phyloP scores from a whole-genome alignment of 306 rosid species.

The Rubus parviflorus region DNA sequence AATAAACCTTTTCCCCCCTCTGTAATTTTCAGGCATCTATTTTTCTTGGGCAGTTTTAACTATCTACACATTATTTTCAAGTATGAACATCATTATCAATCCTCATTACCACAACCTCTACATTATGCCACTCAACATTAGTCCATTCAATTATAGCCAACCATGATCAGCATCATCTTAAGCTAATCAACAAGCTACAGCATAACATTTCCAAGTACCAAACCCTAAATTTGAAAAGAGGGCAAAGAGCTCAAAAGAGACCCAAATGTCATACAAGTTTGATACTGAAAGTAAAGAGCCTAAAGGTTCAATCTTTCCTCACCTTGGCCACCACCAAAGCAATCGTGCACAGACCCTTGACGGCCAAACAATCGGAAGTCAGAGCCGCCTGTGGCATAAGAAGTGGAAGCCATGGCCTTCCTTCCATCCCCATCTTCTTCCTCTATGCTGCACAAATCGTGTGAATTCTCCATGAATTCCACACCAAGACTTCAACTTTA shows the following conservation, averaged over 20 bases:
- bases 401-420: conserved; percentile 33
- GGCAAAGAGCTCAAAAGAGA: background rate
- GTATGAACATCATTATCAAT: background rate
- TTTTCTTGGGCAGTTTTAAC: background rate
- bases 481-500: conserved; percentile 5
- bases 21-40: background rate
- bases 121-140: conserved; percentile 4
- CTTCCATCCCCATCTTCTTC: conserved; percentile 45
- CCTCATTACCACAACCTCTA: background rate
- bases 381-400: conserved; percentile 19
- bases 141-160: background rate
- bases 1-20: background rate
- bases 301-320: conserved; percentile 18
- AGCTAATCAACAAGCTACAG: conserved; percentile 1
- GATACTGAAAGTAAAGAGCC: background rate
- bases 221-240: background rate
- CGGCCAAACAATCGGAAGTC: conserved; percentile 30
- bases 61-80: background rate
- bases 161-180: background rate
- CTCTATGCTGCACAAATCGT: conserved; percentile 32
- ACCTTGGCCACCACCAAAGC: conserved; percentile 40
- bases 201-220: background rate
- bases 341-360: conserved; percentile 28
- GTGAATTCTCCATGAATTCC: conserved; percentile 39
- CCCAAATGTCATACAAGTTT: conserved; percentile 1